Base-by-base conservation (phyloP, 129 eudicot species). In the Mikania micrantha region DNA sequence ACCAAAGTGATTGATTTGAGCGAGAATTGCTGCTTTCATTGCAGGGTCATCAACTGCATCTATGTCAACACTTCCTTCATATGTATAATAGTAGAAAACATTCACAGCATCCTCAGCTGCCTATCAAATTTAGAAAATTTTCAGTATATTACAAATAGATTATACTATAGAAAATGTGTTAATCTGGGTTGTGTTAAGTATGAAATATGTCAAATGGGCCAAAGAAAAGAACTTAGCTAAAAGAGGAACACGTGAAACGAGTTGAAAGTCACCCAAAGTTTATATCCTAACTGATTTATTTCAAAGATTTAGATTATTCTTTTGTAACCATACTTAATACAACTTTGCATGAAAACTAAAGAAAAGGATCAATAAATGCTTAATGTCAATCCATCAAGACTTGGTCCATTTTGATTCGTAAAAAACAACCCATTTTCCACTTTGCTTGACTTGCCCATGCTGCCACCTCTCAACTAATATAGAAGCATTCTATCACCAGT, bases 1-100 rank as follows among this genome's bases (percentile, higher is more conserved):
- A 24, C 99, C 99, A 48, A 93, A 93, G 85, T 93, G 95, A 74
- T 93, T 93, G 50, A 89, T 93, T 74, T 93, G 99, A 36, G 99
- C 96, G 16, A 93, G 88, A 72, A 93, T 93, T 13, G 96, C 88
- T 41, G 99, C 99, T 81, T 93, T 93, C 99, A 93, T 80, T 19
- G 95, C 90, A 34, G 99, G 96, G 74, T 93, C 99, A 6, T 82
- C 52, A 41, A 93, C 90, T 7, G 99, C 85, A 78, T 93, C 96
- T 41, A 93, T 93, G 72, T 93, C 99, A 41, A 93, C 96, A 53
- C 89, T 93, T 60, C 99, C 99, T 60, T 93, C 99, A 10, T 93
- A 93, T 38, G 96, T 93, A 48, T 89, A 93, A 62, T 93, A 88
- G 80, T 89, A 93, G 76, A 89, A 93, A 58, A 93, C 99, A 63